Conservation (phyloP, 192 early-diverging fungal genomes). For the Gonapodya sp. region DNA sequence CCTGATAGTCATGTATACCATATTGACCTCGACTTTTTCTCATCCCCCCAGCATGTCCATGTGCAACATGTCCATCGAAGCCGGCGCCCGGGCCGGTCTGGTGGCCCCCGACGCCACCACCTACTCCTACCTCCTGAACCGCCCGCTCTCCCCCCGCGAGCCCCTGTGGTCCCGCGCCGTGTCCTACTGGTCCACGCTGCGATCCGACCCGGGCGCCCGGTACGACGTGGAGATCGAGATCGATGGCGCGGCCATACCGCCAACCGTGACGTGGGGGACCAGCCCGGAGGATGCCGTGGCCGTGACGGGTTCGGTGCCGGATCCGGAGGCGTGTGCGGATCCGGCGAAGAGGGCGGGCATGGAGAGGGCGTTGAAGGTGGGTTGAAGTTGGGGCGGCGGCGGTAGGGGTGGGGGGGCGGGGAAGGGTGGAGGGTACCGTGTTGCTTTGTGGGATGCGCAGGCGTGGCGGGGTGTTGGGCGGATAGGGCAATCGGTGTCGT, state of each 20-base stretch:
- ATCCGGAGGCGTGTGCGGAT: conserved; percentile 35
- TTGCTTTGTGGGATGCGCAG: no score
- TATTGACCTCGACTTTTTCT: neutral
- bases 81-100: conserved; percentile 62
- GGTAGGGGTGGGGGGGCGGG: neutral
- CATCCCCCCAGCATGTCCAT: conserved; percentile 47
- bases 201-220: conserved; percentile 47
- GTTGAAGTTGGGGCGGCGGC: neutral
- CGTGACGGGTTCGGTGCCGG: conserved; percentile 51
- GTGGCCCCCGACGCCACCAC: conserved; percentile 61
- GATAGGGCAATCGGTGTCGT: no score
- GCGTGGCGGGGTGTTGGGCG: no score
- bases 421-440: no score
- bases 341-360: conserved; percentile 32
- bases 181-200: conserved; percentile 47
- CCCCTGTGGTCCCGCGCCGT: conserved; percentile 51
- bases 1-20: neutral
- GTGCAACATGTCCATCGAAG: conserved; percentile 70
- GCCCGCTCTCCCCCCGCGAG: conserved; percentile 51
- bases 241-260: conserved; percentile 42
- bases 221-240: conserved; percentile 56
- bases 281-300: conserved; percentile 54
- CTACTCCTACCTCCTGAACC: conserved; percentile 51
- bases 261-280: conserved; percentile 63
- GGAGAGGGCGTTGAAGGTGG: conserved; percentile 27